Base-by-base conservation (phyloP, 23 red algal genomes). In the Gracilaria gracilis region DNA sequence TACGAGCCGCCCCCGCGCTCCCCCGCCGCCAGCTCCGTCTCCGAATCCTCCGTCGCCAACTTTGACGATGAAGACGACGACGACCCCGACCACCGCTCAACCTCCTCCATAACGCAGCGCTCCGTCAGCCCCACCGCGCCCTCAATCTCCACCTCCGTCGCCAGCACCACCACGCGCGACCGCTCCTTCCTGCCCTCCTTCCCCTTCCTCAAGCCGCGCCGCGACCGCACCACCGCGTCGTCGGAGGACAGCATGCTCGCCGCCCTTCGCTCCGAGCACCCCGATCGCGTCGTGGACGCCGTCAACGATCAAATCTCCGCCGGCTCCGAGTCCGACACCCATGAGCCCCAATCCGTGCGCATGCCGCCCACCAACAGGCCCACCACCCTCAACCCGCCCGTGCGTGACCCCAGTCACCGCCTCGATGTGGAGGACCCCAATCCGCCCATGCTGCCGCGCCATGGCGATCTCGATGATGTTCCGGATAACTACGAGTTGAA, bases 401-500 rank as follows among this genome's bases (percentile, higher is more conserved):
- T 67, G 39, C 38, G 32, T 20, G 32, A 5, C 46, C 73, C 20
- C 32, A 69, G 7, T 0, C 0, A 42, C 14, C 40, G 75, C 49
- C 8, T 17, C 61, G 87, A 81, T 12, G 28, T 61, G 5, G 54
- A 90, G 48, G 76, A 81, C 39, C 46, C 46, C 33, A 14, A 4
- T 70, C 61, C 87, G 11, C 71, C 53, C 15, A 61, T 50, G 23
- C 33, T 20, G 31, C 66, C 84, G 46, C 46, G 39, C 31, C 54
- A 37, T 1, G 87, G 87, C 13, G 87, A 65, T 25, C 74, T 90
- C 20, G 87, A 90, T 42, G 87, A 90, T 48, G 87, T 90, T 29
- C 87, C 87, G 24, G 73, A 79, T 31, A 20, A 90, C 57, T 79
- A 47, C 54, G 87, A 90, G 59, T 37, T 90, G 35, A 88, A 88